phyloP scores from a whole-genome alignment of 768 basidiomycete species.

The Inosperma sp. region DNA sequence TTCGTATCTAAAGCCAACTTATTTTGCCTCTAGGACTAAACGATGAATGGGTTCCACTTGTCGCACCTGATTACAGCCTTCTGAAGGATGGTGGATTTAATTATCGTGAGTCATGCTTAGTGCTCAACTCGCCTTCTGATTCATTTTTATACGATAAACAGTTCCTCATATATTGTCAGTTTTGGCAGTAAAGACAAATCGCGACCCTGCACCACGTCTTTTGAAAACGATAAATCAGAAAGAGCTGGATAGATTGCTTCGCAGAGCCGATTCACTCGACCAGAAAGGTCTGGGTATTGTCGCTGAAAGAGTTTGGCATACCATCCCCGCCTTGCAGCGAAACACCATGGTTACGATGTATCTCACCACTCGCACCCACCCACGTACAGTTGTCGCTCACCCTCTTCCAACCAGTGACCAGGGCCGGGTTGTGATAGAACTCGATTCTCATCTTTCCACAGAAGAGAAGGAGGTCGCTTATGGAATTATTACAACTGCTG shows the following conservation, averaged over 20 bases:
- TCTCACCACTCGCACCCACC: neutral
- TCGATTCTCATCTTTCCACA: too few species aligned
- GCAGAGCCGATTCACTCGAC: neutral
- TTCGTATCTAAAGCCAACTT: constrained; percentile 3
- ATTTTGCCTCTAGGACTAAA: neutral
- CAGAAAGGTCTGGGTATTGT: neutral
- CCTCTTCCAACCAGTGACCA: too few species aligned
- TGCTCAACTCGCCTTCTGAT: neutral
- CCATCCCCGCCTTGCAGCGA: too few species aligned
- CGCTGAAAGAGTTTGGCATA: neutral
- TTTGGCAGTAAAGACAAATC: neutral
- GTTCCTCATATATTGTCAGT: constrained; percentile 5
- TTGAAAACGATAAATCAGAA: neutral
- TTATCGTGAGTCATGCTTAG: neutral
- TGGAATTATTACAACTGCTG: too few species aligned
- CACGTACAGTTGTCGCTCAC: neutral
- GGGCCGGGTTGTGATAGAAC: too few species aligned
- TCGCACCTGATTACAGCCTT: neutral
- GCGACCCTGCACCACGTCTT: neutral
- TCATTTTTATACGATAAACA: constrained; percentile 2
- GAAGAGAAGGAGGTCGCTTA: too few species aligned
- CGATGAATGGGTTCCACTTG: neutral
- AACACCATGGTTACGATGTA: neutral
- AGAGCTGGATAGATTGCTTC: neutral
- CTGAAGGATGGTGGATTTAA: neutral